Conservation (phyloP, 2,329 filamentous ascomycete species). For the Fusarium subtropicale region DNA sequence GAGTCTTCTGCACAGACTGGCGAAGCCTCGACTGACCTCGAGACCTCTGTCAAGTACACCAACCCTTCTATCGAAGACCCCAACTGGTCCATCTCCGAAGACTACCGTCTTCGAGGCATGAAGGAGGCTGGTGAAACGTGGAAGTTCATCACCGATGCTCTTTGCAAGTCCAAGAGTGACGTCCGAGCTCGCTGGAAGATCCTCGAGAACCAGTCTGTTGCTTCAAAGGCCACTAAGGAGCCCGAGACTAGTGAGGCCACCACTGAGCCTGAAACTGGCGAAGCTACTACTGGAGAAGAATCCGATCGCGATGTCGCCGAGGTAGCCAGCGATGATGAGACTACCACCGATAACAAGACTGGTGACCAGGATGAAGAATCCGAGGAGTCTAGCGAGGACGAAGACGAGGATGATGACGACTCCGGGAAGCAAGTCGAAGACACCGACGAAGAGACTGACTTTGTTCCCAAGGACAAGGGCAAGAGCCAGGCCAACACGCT, state of each 20-base stretch:
- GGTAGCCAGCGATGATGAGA: neutral
- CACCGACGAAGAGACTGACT: neutral
- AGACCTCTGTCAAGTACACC: slow-evolving; percentile 11
- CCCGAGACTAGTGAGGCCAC: neutral
- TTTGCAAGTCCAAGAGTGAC: slow-evolving; percentile 48
- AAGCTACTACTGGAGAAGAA: neutral
- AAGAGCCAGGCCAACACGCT: slow-evolving; percentile 5
- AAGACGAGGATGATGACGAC: neutral
- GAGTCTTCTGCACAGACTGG: slow-evolving; percentile 9
- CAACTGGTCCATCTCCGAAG: slow-evolving; percentile 53
- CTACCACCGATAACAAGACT: neutral
- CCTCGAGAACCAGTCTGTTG: slow-evolving; percentile 43
- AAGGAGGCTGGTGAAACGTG: slow-evolving; percentile 49
- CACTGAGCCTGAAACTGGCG: neutral
- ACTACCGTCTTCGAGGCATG: slow-evolving; percentile 51
- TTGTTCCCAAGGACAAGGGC: slow-evolving; percentile 9
- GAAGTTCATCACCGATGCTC: slow-evolving; percentile 47
- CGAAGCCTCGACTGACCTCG: slow-evolving; percentile 8
- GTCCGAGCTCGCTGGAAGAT: slow-evolving; percentile 50
- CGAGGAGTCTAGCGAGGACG: neutral
- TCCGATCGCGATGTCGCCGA: neutral
- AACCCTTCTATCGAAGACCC: slow-evolving; percentile 1
- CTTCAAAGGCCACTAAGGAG: neutral
- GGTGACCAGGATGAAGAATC: neutral
- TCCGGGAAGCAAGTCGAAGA: neutral